Evolutionary conservation across 805 yeast genomes (phyloP).

Genomic region (Myxozyma kluyveri): DNA sequence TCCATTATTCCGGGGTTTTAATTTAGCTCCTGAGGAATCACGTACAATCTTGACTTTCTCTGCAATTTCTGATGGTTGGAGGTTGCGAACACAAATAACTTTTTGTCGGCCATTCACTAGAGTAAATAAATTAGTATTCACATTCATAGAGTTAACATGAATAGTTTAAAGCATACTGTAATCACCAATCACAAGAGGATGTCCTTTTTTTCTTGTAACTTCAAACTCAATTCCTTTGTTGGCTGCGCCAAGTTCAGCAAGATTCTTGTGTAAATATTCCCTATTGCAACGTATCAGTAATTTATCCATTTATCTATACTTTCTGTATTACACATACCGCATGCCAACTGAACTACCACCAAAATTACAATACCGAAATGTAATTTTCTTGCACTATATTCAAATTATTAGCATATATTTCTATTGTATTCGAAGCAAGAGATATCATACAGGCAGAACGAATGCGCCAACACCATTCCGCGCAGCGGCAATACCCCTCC

Average conservation of each 20-base stretch:
- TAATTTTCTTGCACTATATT: conserved; percentile 63
- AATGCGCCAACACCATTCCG: conserved; percentile 77
- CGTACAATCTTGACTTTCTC: conserved; percentile 62
- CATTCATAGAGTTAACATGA: background rate
- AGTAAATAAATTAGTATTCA: too few species aligned
- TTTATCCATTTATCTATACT: too few species aligned
- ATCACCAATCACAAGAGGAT: conserved; percentile 63
- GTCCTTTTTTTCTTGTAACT: conserved; percentile 64
- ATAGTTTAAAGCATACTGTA: conserved; percentile 39
- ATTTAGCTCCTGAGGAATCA: conserved; percentile 64
- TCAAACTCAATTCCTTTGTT: conserved; percentile 72
- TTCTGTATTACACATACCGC: conserved; percentile 34
- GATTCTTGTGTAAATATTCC: conserved; percentile 57
- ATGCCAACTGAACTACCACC: conserved; percentile 92
- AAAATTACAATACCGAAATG: conserved; percentile 85
- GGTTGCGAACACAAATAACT: conserved; percentile 74
- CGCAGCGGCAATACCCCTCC: conserved; percentile 56
- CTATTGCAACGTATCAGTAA: conserved; percentile 34
- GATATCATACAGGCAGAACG: conserved; percentile 49
- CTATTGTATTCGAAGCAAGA: background rate
- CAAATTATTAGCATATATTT: background rate
- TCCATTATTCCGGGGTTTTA: conserved; percentile 54
- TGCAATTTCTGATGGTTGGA: conserved; percentile 58
- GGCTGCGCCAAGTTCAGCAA: conserved; percentile 53
- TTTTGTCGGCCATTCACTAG: conserved; percentile 44